Percentiles rank a stretch among this genome's conserved stretches.
phyloP scores from a whole-genome alignment of 345 rosid genomes.

The Limnanthes douglasii region DNA sequence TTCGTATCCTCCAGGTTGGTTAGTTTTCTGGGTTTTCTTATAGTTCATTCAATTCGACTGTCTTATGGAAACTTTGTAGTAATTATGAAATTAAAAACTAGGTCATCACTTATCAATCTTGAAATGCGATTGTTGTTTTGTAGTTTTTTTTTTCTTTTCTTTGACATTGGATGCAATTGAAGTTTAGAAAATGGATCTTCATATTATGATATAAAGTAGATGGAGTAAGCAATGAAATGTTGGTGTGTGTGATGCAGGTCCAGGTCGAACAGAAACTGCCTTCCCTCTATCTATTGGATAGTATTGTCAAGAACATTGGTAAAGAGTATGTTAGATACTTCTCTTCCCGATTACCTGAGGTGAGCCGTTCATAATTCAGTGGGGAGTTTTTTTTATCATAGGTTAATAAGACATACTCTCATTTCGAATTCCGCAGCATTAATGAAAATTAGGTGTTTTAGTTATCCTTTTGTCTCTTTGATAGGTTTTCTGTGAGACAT shows the following conservation, averaged over 20 bases:
- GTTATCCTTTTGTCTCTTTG: constrained; percentile 4
- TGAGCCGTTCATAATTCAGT: constrained; percentile 28
- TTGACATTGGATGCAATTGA: no score
- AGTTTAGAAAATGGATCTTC: neutral
- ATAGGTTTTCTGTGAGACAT: constrained; percentile 81
- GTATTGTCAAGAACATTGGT: constrained; percentile 91
- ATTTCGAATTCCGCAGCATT: neutral
- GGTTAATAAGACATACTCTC: neutral
- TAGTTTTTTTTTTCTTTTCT: no score
- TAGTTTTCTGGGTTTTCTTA: neutral
- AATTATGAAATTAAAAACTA: no score
- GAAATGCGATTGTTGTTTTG: constrained; percentile 1
- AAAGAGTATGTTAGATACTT: constrained; percentile 64
- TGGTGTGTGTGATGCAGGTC: constrained; percentile 66
- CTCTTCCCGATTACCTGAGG: constrained; percentile 86
- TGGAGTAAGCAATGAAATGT: no score
- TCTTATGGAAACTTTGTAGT: neutral
- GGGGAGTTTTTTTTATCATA: neutral
- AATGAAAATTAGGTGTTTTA: neutral
- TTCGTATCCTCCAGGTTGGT: constrained; percentile 78
- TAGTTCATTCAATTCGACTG: neutral
- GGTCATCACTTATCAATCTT: no score
- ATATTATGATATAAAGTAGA: neutral
- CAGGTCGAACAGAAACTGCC: constrained; percentile 89
- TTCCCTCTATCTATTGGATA: constrained; percentile 85